Percentiles rank a stretch among this genome's conserved stretches.
phyloP scores from a whole-genome alignment of 2,329 filamentous ascomycete species.

The Apiospora hydei region DNA sequence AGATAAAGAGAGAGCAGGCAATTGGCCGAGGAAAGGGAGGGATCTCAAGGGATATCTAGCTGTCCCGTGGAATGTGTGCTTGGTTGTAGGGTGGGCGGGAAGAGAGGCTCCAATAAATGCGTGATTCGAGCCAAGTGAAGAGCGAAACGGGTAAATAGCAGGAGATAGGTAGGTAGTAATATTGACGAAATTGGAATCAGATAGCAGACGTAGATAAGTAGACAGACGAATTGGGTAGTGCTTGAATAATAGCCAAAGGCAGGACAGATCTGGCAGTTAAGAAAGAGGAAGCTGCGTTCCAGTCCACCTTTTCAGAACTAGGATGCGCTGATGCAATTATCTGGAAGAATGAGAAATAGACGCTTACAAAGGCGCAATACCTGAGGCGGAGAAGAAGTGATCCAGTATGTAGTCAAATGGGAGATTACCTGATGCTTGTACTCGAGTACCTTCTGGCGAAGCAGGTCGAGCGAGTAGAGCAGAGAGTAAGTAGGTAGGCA shows the following conservation, averaged over 20 bases:
- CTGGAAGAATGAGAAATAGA: slow-evolving; percentile 5
- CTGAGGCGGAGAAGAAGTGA: neutral
- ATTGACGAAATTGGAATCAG: neutral
- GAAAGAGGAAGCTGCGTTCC: slow-evolving; percentile 11
- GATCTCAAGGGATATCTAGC: neutral
- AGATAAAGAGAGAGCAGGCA: slow-evolving; percentile 2
- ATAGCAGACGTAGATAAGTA: neutral
- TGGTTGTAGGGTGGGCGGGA: neutral
- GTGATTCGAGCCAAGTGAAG: slow-evolving; percentile 7
- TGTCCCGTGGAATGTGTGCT: slow-evolving; percentile 6
- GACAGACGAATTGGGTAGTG: neutral
- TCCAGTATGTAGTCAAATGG: neutral
- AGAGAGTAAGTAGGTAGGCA: neutral
- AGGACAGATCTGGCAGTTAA: neutral
- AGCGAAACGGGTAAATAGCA: neutral
- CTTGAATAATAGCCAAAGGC: neutral
- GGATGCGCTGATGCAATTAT: slow-evolving; percentile 21
- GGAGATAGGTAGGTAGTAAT: neutral
- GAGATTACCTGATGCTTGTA: slow-evolving; percentile 6
- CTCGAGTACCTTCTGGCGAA: slow-evolving; percentile 13
- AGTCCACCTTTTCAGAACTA: slow-evolving; percentile 25
- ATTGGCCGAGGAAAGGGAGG: neutral
- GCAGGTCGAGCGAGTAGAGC: neutral
- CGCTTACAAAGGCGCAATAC: slow-evolving; percentile 26
- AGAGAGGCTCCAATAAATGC: neutral